Percentiles rank a stretch among this genome's conserved stretches.
phyloP scores from a whole-genome alignment of 2,329 filamentous ascomycete genomes.

The Diplodia mutila region DNA sequence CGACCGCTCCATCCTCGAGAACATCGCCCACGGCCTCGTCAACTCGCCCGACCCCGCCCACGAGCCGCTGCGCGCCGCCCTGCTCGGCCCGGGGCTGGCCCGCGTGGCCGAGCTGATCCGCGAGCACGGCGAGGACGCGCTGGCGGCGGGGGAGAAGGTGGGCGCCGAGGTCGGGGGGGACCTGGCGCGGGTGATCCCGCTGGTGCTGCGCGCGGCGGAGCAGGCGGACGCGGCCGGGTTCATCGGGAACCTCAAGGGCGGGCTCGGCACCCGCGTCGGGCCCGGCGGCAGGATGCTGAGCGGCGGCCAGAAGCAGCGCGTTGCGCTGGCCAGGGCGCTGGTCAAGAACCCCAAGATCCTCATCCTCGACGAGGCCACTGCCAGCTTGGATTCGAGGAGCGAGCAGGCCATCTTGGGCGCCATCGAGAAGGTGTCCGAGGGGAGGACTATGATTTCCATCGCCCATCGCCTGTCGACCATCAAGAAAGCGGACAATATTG shows the following conservation, averaged over 20 bases:
- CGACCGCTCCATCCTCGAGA: conserved; percentile 57
- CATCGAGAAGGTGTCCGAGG: conserved; percentile 39
- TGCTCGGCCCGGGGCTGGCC: conserved; percentile 56
- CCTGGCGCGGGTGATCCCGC: conserved; percentile 55
- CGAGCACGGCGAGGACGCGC: conserved; percentile 52
- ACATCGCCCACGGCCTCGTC: conserved; percentile 57
- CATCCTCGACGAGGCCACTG: conserved; percentile 65
- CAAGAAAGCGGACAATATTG: conserved; percentile 41
- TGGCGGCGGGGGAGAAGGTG: conserved; percentile 48
- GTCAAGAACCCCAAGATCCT: conserved; percentile 62
- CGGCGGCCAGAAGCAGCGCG: conserved; percentile 62
- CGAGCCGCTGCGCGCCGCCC: conserved; percentile 46
- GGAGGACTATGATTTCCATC: conserved; percentile 44
- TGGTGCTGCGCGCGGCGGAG: conserved; percentile 55
- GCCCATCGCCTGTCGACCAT: conserved; percentile 46
- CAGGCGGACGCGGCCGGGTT: conserved; percentile 64
- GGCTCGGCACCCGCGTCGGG: conserved; percentile 56
- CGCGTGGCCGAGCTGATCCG: conserved; percentile 58
- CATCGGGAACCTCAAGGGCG: conserved; percentile 56
- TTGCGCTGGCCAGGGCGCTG: conserved; percentile 61
- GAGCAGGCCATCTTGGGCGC: conserved; percentile 58
- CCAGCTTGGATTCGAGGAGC: conserved; percentile 62
- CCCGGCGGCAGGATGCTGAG: conserved; percentile 59
- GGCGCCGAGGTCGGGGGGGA: conserved; percentile 39
- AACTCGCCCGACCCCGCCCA: conserved; percentile 42